A percentile compares a stretch with the other conserved stretches of the same genome.
These are phyloP conservation scores for Claviceps lovelessii DNA, from an alignment of 2,329 filamentous ascomycete species.

Conservation along the genomic window DNA sequence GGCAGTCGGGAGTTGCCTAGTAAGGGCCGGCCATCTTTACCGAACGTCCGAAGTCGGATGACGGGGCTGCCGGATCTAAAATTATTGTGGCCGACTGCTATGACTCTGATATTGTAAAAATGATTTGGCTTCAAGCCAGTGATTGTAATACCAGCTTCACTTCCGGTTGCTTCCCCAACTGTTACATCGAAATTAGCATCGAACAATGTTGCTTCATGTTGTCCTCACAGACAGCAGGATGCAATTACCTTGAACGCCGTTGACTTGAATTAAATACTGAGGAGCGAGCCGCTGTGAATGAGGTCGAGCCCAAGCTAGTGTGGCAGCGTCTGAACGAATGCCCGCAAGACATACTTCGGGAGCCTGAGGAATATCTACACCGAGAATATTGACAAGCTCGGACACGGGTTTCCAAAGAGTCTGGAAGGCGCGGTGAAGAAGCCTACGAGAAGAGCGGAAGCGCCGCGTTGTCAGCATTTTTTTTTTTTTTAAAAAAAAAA, in stretches of 20 bases:
- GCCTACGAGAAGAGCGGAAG: conserved; percentile 34
- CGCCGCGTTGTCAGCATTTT: not conserved
- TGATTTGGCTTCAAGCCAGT: conserved; percentile 73
- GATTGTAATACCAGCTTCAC: conserved; percentile 58
- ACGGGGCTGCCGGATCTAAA: conserved; percentile 83
- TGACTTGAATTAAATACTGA: conserved; percentile 85
- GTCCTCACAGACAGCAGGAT: not conserved
- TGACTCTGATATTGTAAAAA: conserved; percentile 86
- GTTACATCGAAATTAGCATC: not conserved
- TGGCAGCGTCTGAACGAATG: conserved; percentile 74
- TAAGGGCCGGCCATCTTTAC: conserved; percentile 47
- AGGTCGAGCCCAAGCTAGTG: conserved; percentile 79
- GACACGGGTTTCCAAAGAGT: conserved; percentile 85
- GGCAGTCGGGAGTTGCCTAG: conserved; percentile 42
- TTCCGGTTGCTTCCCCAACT: conserved; percentile 65
- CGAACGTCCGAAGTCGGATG: conserved; percentile 68
- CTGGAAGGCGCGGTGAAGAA: conserved; percentile 72
- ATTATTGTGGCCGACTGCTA: conserved; percentile 80
- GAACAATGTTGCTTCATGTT: not conserved
- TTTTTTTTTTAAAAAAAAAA: too few relatives aligned
- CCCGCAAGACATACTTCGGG: conserved; percentile 83
- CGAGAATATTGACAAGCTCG: conserved; percentile 77
- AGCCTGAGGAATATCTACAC: conserved; percentile 81
- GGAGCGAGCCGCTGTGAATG: conserved; percentile 52
- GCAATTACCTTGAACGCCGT: conserved; percentile 69